phyloP scores from a whole-genome alignment of 768 basidiomycete genomes.

The Lentinula edodes region DNA sequence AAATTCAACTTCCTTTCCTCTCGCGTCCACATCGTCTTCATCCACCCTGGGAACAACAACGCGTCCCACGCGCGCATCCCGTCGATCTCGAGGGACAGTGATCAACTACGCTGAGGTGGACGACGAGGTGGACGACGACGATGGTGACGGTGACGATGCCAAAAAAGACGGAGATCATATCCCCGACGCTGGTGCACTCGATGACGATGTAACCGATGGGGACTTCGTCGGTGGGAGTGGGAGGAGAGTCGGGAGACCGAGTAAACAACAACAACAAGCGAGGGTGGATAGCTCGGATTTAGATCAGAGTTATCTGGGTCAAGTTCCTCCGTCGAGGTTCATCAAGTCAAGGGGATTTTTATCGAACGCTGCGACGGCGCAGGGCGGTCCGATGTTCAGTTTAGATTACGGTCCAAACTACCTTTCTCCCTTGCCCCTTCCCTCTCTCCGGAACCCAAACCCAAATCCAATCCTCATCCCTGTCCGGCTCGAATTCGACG shows the following conservation, averaged over 20 bases:
- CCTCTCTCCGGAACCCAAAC: too few relatives aligned
- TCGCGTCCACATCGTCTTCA: too few relatives aligned
- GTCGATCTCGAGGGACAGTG: conserved; percentile 48
- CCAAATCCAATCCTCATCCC: conserved; percentile 72
- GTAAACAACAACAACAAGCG: conserved; percentile 33
- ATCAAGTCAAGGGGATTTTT: conserved; percentile 55
- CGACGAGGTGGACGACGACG: conserved; percentile 59
- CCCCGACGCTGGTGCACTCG: conserved; percentile 39
- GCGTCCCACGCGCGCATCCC: conserved; percentile 33
- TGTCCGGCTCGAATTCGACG: conserved; percentile 93
- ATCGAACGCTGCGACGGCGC: conserved; percentile 29
- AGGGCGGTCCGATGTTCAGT: background rate
- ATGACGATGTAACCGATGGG: background rate
- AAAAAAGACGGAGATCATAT: conserved; percentile 79
- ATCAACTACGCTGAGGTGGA: conserved; percentile 91
- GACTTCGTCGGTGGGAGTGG: conserved; percentile 24
- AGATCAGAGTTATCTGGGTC: conserved; percentile 87
- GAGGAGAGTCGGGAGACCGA: conserved; percentile 41
- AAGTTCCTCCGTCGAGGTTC: conserved; percentile 75
- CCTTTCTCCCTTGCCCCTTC: background rate
- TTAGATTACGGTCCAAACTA: conserved; percentile 12
- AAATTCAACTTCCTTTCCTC: too few relatives aligned
- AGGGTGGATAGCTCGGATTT: too few relatives aligned
- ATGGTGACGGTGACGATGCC: conserved; percentile 74
- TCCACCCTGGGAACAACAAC: conserved; percentile 9